These are phyloP conservation scores for Salix caprea DNA, from an alignment of 345 rosid species.

Conservation along the genomic window DNA sequence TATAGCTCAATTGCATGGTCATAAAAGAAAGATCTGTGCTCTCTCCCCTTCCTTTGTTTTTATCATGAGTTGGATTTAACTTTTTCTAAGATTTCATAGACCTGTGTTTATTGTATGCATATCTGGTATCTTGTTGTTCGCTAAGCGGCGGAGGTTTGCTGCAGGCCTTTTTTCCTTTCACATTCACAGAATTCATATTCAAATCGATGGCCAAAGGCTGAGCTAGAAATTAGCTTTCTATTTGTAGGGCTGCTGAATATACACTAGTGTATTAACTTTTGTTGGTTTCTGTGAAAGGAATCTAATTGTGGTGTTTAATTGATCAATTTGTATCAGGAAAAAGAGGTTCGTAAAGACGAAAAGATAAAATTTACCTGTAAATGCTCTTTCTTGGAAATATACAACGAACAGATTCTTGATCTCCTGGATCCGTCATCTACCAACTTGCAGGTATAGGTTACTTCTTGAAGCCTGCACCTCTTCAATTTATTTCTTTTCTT, in stretches of 20 bases:
- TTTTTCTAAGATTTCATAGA: not conserved
- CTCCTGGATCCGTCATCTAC: constrained; percentile 82
- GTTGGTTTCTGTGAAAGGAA: not conserved
- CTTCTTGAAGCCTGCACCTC: not conserved
- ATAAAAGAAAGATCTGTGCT: not conserved
- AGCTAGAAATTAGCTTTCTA: not conserved
- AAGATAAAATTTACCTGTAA: constrained; percentile 71
- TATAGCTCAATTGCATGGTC: not conserved
- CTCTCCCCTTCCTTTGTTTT: not conserved
- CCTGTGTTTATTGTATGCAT: not conserved
- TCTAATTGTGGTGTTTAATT: not conserved
- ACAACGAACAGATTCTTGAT: constrained; percentile 96
- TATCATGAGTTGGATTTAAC: not conserved
- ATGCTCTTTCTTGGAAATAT: constrained; percentile 97
- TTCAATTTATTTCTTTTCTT: not conserved
- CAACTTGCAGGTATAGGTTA: constrained; percentile 68
- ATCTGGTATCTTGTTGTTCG: not conserved
- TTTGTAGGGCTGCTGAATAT: not conserved
- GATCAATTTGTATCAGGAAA: constrained; percentile 54
- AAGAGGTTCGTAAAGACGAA: constrained; percentile 75
- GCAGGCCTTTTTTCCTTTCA: not conserved
- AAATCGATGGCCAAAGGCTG: not conserved
- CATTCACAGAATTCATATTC: not conserved
- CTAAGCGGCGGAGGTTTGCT: not conserved
- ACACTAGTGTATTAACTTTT: not conserved